phyloP scores from a whole-genome alignment of 805 yeast species.

The Pichia scutulata region DNA sequence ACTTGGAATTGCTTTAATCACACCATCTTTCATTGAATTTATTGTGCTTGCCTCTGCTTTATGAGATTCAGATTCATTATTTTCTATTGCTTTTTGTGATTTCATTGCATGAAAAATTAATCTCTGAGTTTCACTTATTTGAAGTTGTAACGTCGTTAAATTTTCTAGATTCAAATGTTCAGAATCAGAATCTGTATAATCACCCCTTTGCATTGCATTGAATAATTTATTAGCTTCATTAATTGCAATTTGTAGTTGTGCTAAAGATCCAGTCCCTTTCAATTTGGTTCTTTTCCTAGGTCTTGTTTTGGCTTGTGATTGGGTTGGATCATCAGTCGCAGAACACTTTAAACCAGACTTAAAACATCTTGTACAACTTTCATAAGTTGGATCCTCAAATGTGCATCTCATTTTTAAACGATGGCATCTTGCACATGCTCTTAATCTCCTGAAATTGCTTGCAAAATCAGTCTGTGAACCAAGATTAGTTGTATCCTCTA shows the following conservation, averaged over 20 bases:
- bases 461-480: conserved; percentile 28
- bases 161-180: conserved; percentile 12
- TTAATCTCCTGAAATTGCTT: conserved; percentile 36
- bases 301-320: conserved; percentile 32
- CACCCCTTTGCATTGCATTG: conserved; percentile 16
- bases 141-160: conserved; percentile 22
- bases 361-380: conserved; percentile 40
- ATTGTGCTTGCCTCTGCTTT: conserved; percentile 24
- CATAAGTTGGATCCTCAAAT: conserved; percentile 38
- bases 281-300: conserved; percentile 26
- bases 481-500: conserved; percentile 1
- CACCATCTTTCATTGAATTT: conserved; percentile 31
- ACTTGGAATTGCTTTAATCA: conserved; percentile 25
- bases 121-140: conserved; percentile 27
- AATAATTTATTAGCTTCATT: conserved; percentile 20
- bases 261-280: conserved; percentile 22
- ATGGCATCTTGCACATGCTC: conserved; percentile 52
- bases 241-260: conserved; percentile 22
- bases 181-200: conserved; percentile 14
- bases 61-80: neutral
- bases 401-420: conserved; percentile 46
- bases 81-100: conserved; percentile 1
- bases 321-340: conserved; percentile 43
- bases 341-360: conserved; percentile 40
- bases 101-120: conserved; percentile 23